Percentiles rank a stretch among this genome's conserved stretches.
Conservation (phyloP, 2,329 filamentous ascomycete species). For the Penicillium brevicompactum region DNA sequence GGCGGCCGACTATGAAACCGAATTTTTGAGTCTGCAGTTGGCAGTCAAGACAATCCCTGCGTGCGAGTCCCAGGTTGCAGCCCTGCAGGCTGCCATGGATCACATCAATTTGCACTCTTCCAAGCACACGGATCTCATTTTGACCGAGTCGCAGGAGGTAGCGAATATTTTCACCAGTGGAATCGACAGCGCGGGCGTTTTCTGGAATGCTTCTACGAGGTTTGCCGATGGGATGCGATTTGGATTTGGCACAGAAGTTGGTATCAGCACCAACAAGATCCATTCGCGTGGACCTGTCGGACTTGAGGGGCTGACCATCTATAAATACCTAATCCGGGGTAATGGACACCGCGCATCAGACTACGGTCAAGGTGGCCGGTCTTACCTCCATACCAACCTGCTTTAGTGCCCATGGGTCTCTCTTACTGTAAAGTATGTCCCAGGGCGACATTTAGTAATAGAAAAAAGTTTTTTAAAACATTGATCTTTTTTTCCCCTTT, state of each 20-base stretch:
- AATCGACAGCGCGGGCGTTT: constrained; percentile 88
- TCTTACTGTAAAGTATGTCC: too few species aligned
- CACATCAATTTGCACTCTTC: constrained; percentile 94
- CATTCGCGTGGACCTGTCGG: constrained; percentile 92
- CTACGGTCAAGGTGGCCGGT: constrained; percentile 63
- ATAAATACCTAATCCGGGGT: constrained; percentile 91
- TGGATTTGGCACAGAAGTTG: constrained; percentile 96
- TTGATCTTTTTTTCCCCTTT: constrained; percentile 19
- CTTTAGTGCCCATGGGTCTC: constrained; percentile 15
- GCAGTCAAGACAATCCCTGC: constrained; percentile 76
- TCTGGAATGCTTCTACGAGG: constrained; percentile 94
- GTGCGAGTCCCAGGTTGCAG: constrained; percentile 26
- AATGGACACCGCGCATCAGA: constrained; percentile 77
- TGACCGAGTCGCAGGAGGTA: constrained; percentile 68
- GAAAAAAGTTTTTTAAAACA: too few species aligned
- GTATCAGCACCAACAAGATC: constrained; percentile 98
- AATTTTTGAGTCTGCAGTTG: constrained; percentile 82
- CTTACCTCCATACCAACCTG: constrained; percentile 60
- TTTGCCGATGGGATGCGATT: constrained; percentile 97
- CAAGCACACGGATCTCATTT: constrained; percentile 89
- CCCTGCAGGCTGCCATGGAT: constrained; percentile 69
- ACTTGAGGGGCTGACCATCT: constrained; percentile 91
- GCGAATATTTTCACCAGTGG: constrained; percentile 82
- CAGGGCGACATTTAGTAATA: too few species aligned
- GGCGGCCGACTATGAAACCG: constrained; percentile 77